Evolutionary conservation across 2,329 filamentous ascomycete species (phyloP).

Genomic region (Fusarium duplospermum): DNA sequence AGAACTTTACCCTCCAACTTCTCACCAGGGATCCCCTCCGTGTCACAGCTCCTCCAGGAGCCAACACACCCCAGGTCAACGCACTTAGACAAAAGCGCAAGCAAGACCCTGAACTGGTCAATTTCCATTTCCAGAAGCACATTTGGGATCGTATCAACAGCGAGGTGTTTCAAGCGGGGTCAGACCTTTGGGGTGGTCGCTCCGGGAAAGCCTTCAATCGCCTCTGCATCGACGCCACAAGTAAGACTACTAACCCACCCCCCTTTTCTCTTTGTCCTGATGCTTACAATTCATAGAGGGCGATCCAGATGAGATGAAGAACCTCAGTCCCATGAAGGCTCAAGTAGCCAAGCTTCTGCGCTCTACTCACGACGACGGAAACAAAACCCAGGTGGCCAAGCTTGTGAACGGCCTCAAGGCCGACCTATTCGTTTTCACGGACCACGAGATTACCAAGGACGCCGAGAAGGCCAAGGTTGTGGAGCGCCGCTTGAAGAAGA

Average conservation of each 20-base stretch:
- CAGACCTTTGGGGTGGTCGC: constrained; percentile 17
- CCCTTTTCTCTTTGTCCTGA: no score
- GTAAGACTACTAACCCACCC: neutral
- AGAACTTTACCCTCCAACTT: constrained; percentile 4
- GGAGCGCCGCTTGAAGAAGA: neutral
- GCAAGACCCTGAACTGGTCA: neutral
- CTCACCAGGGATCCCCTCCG: constrained; percentile 16
- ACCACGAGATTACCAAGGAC: neutral
- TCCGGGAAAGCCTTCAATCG: constrained; percentile 14
- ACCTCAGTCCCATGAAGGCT: constrained; percentile 21
- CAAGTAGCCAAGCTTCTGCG: constrained; percentile 2
- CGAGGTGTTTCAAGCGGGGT: constrained; percentile 9
- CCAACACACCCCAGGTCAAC: neutral
- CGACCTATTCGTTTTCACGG: constrained; percentile 20
- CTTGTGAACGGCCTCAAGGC: neutral
- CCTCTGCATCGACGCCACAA: constrained; percentile 20
- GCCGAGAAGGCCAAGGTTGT: neutral
- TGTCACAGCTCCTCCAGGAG: neutral
- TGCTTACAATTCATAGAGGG: constrained; percentile 13
- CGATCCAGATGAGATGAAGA: neutral
- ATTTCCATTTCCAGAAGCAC: constrained; percentile 6
- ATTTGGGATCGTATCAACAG: constrained; percentile 18
- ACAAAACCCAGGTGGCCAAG: neutral
- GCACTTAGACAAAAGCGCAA: constrained; percentile 12
- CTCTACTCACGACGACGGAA: neutral